Percentiles rank a stretch among this genome's conserved stretches.
Evolutionary conservation across 306 rosid species (phyloP).

Genomic region (Cucurbita moschata): DNA sequence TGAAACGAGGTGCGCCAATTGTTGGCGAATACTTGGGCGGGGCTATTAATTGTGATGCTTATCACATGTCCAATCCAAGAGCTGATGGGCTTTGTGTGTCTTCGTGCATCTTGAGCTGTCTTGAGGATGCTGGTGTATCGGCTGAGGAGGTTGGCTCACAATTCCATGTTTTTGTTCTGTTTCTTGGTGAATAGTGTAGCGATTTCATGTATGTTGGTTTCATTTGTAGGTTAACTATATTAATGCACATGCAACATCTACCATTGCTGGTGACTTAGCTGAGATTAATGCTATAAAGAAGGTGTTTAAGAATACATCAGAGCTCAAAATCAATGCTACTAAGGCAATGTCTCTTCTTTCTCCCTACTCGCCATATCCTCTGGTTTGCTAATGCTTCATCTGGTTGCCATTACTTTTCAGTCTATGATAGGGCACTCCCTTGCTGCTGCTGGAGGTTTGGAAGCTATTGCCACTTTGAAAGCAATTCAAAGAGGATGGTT

Average conservation of each 20-base stretch:
- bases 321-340: constrained; percentile 89
- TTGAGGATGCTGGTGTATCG: constrained; percentile 96
- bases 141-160: constrained; percentile 69
- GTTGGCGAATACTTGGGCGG: constrained; percentile 96
- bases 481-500: constrained; percentile 94
- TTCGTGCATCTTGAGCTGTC: constrained; percentile 80
- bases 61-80: constrained; percentile 99
- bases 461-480: constrained; percentile 95
- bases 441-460: constrained; percentile 98
- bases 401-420: constrained; percentile 32
- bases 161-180: neutral
- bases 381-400: neutral
- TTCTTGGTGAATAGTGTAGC: neutral
- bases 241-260: constrained; percentile 98
- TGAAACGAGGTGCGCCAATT: constrained; percentile 88
- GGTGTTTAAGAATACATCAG: constrained; percentile 81
- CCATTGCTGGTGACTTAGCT: constrained; percentile 88
- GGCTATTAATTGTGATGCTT: constrained; percentile 92
- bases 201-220: no score
- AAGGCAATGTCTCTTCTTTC: constrained; percentile 43
- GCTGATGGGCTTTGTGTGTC: constrained; percentile 97
- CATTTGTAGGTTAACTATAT: constrained; percentile 75
- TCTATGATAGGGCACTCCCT: constrained; percentile 99
- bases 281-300: constrained; percentile 93
- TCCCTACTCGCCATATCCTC: neutral